Evolutionary conservation across 1,284 basidiomycete genomes (phyloP).

Genomic region (Cutaneotrichosporon daszewskae): DNA sequence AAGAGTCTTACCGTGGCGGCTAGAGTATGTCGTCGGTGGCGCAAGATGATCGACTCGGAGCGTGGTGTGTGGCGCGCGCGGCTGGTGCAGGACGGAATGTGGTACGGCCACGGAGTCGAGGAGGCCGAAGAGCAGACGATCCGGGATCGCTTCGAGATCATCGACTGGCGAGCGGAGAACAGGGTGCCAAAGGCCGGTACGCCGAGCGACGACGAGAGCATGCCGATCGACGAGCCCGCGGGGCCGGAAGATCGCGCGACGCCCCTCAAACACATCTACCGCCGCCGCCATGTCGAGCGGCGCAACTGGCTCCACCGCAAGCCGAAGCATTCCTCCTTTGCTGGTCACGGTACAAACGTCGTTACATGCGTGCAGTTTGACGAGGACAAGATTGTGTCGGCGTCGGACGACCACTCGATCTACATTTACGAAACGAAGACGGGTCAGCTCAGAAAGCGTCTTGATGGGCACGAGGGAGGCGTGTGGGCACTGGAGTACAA

Average conservation of each 20-base stretch:
- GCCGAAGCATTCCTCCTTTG: slow-evolving; percentile 64
- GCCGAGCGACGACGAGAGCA: slow-evolving; percentile 31
- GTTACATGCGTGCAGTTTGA: slow-evolving; percentile 93
- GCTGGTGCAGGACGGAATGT: slow-evolving; percentile 37
- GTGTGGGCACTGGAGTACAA: slow-evolving; percentile 82
- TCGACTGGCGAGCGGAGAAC: slow-evolving; percentile 21
- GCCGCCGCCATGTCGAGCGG: slow-evolving; percentile 55
- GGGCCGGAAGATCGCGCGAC: slow-evolving; percentile 21
- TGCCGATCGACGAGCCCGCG: slow-evolving; percentile 8
- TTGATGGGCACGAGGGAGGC: slow-evolving; percentile 87
- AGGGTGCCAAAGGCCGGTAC: slow-evolving; percentile 19
- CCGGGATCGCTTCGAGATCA: slow-evolving; percentile 28
- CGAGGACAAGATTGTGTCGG: slow-evolving; percentile 84
- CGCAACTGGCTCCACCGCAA: slow-evolving; percentile 49
- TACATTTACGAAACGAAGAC: slow-evolving; percentile 80
- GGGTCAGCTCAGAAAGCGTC: slow-evolving; percentile 64
- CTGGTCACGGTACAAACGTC: slow-evolving; percentile 79
- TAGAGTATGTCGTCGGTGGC: slow-evolving; percentile 40
- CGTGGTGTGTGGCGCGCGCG: slow-evolving; percentile 39
- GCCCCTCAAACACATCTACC: slow-evolving; percentile 42
- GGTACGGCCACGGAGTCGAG: slow-evolving; percentile 41
- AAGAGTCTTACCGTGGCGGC: slow-evolving; percentile 30
- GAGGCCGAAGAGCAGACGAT: slow-evolving; percentile 41
- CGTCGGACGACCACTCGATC: slow-evolving; percentile 67
- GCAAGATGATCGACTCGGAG: slow-evolving; percentile 40